phyloP scores from a whole-genome alignment of 2,329 filamentous ascomycete species.

The Verticillium albo-atrum region DNA sequence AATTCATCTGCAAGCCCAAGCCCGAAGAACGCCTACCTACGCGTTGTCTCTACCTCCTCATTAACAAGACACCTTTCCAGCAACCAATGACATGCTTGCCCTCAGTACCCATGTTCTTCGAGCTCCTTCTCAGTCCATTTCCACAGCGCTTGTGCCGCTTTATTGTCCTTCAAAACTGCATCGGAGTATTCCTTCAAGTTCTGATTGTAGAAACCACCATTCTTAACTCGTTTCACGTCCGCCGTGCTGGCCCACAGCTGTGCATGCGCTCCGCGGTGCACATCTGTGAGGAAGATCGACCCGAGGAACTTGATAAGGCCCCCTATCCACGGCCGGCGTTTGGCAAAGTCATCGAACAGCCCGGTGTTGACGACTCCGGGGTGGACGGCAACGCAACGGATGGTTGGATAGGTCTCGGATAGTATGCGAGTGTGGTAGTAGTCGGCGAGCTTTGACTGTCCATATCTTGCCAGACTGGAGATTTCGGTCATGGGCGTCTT shows the following conservation, averaged over 20 bases:
- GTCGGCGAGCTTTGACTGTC: constrained; percentile 26
- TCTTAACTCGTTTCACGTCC: constrained; percentile 22
- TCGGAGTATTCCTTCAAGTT: constrained; percentile 15
- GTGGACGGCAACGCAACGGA: constrained; percentile 20
- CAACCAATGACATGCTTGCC: too few species aligned
- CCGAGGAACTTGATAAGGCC: background rate
- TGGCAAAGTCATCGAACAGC: constrained; percentile 7
- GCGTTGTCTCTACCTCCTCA: too few species aligned
- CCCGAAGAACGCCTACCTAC: too few species aligned
- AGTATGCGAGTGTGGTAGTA: constrained; percentile 22
- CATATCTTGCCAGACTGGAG: constrained; percentile 23
- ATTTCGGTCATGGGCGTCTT: constrained; percentile 15
- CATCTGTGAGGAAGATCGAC: background rate
- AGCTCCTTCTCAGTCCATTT: constrained; percentile 31
- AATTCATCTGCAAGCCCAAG: too few species aligned
- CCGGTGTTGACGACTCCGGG: constrained; percentile 23
- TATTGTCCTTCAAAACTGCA: background rate
- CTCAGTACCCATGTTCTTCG: constrained; percentile 10
- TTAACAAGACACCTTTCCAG: too few species aligned
- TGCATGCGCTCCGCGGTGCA: constrained; percentile 29
- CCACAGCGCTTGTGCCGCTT: constrained; percentile 19
- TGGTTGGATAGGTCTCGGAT: constrained; percentile 15
- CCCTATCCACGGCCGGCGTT: background rate
- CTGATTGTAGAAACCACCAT: constrained; percentile 27
- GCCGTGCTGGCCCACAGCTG: constrained; percentile 35